Evolutionary conservation across 2,329 filamentous ascomycete genomes (phyloP), one percentile per base, ranked within the genome.

Genomic region (Leptodontidium sp.): DNA sequence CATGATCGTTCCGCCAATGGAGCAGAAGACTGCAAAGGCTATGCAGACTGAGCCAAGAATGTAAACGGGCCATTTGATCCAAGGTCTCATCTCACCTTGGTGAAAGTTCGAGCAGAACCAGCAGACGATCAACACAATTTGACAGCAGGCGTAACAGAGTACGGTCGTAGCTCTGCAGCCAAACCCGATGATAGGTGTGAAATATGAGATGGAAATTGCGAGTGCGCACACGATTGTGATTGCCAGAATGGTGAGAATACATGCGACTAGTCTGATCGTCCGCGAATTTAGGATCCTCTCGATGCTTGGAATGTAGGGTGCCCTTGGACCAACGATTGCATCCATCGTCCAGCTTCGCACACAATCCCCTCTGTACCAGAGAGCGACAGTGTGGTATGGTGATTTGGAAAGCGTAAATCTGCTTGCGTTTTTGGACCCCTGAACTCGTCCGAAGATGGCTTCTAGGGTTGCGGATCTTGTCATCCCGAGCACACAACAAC

Each of bases 1-100:
- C 64, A 66, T 66, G 43, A 66, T 66, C 0, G 64, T 66, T n/a
- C 64, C 64, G 1, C 64, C 64, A 45, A 66, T 61, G 45, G 64
- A 32, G 26, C 38, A n/a, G 47, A 66, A 66, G 26, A 67, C 43
- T 9, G 65, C 43, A 24, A 45, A 45, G 1, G 17, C 35, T 47
- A 61, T 62, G 21, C 58, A 61, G 8, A 63, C 11, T 1, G 47
- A 21, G 12, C 47, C 58, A 8, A 67, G n/a, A 6, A 45, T 17
- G 49, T 67, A 63, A n/a, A 67, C 32, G 8, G 59, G 58, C 24
- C 40, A 49, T 35, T 55, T 67, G 35, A 67, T 11, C 24, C 7
- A 62, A 2, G 32, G 8, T 40, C 40, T 59, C 47, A 55, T 67
- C 2, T 55, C 47, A 11, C 55, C 57, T 21, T 55, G 55, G 47